Evolutionary conservation across 2,329 filamentous ascomycete genomes (phyloP), one percentile per base, ranked within the genome.

Genomic region (Alternaria panax): DNA sequence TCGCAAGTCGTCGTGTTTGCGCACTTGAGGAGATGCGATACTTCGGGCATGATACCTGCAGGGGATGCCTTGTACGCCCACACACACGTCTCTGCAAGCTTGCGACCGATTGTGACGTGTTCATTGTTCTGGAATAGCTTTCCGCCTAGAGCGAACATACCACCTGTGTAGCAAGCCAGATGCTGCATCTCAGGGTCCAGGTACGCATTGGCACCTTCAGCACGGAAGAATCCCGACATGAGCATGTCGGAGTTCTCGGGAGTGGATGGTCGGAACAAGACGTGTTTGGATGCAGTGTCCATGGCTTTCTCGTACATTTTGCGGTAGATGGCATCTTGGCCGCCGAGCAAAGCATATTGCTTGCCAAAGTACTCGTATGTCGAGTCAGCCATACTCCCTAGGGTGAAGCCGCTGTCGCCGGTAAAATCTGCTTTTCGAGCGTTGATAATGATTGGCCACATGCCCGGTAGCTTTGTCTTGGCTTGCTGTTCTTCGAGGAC

Each of bases 11-110:
- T 71, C 22, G 59, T 64, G 43, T 70, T 72, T 11, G 68, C 59
- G 70, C 87, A 89, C 5, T 83, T 80, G 16, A 85, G 70, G 42
- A 88, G 76, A 32, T 82, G 75, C 66, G 86, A 87, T 46, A 80
- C 74, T 69, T 89, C 87, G 1, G 87, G 86, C 86, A 89, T 89
- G 59, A 89, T 84, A 5, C 86, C 86, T 2, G 83, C 79, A 1
- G 83, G 82, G 5, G 84, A 83, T 9, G 81, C 78, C 63, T 84
- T 81, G 72, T 89, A 88, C 1, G 86, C 83, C 86, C 86, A 89
- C n/a, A 88, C 82, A 69, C 87, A 89, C 4, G 84, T 84, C 56
- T 88, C 82, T 0, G 86, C 85, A 45, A 89, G 77, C 67, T 86
- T 85, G 42, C 80, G 78, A 11, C 85, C 87, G 51, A 88, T 82